phyloP scores from a whole-genome alignment of 441 rosid genomes.

The Adansonia madagascariensis region DNA sequence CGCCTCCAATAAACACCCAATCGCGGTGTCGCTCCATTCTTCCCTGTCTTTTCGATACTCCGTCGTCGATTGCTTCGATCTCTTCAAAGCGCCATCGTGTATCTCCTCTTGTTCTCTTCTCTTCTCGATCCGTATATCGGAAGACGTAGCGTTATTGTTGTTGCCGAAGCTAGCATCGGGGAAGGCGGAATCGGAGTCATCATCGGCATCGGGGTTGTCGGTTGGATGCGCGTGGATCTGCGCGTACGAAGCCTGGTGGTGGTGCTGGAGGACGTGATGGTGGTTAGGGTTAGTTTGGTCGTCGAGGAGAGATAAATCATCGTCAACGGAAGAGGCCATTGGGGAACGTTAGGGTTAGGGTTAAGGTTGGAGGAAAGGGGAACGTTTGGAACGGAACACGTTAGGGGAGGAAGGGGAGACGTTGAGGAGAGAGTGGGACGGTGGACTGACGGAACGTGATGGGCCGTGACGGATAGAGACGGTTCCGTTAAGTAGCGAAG shows the following conservation, averaged over 20 bases:
- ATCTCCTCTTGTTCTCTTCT: slow-evolving; percentile 52
- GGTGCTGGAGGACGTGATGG: slow-evolving; percentile 39
- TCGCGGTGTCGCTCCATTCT: slow-evolving; percentile 94
- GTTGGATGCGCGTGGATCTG: slow-evolving; percentile 39
- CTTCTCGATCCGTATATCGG: slow-evolving; percentile 49
- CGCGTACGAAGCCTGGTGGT: slow-evolving; percentile 39
- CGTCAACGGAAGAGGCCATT: slow-evolving; percentile 71
- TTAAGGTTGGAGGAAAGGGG: slow-evolving; percentile 26
- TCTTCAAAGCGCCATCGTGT: slow-evolving; percentile 47
- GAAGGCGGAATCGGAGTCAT: slow-evolving; percentile 54
- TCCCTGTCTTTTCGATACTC: slow-evolving; percentile 81
- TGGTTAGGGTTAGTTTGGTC: slow-evolving; percentile 52
- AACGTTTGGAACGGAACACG: slow-evolving; percentile 46
- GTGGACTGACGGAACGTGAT: slow-evolving; percentile 47
- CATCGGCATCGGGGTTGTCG: slow-evolving; percentile 46
- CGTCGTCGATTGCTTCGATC: slow-evolving; percentile 39
- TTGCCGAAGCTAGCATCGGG: slow-evolving; percentile 45
- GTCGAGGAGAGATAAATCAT: slow-evolving; percentile 66
- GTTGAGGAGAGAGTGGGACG: slow-evolving; percentile 27
- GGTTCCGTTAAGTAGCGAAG: slow-evolving; percentile 53
- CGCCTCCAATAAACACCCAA: slow-evolving; percentile 66
- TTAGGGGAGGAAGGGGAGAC: slow-evolving; percentile 34
- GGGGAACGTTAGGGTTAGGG: slow-evolving; percentile 50
- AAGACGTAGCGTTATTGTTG: slow-evolving; percentile 28
- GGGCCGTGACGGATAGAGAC: slow-evolving; percentile 51